Conservation (phyloP, 345 rosid species). For the Physaria fendleri region DNA sequence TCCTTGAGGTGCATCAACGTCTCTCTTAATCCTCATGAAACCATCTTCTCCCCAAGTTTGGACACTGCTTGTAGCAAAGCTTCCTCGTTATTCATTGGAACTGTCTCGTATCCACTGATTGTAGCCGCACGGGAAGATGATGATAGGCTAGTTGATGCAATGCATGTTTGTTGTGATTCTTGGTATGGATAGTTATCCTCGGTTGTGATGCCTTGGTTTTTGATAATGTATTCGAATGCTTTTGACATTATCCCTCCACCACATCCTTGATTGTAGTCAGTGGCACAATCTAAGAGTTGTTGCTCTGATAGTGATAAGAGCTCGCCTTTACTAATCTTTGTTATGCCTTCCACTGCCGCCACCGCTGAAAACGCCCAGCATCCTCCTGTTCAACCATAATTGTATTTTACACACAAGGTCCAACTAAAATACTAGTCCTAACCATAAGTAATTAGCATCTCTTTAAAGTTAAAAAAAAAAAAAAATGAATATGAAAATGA, state of each 20-base stretch:
- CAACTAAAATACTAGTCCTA: too few relatives aligned
- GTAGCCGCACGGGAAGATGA: neutral
- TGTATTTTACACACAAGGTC: neutral
- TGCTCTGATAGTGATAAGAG: constrained; percentile 48
- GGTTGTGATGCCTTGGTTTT: constrained; percentile 33
- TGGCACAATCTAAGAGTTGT: constrained; percentile 50
- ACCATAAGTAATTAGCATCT: too few relatives aligned
- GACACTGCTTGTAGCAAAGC: constrained; percentile 12
- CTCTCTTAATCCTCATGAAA: constrained; percentile 44
- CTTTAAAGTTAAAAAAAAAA: neutral
- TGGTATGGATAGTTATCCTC: constrained; percentile 35
- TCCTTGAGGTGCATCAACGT: constrained; percentile 24
- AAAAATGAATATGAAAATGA: neutral
- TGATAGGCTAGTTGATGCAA: constrained; percentile 25
- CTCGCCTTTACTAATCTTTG: constrained; percentile 31
- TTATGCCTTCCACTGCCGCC: constrained; percentile 41
- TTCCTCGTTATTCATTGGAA: constrained; percentile 13
- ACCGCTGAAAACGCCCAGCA: constrained; percentile 60
- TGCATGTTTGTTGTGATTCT: constrained; percentile 30
- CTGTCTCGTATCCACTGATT: constrained; percentile 18
- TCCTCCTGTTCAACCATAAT: constrained; percentile 23
- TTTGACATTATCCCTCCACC: constrained; percentile 26
- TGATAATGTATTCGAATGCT: constrained; percentile 32
- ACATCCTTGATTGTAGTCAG: constrained; percentile 39
- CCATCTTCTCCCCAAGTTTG: constrained; percentile 44